Evolutionary conservation across 768 basidiomycete genomes (phyloP).

Genomic region (Daedaleopsis nitida): DNA sequence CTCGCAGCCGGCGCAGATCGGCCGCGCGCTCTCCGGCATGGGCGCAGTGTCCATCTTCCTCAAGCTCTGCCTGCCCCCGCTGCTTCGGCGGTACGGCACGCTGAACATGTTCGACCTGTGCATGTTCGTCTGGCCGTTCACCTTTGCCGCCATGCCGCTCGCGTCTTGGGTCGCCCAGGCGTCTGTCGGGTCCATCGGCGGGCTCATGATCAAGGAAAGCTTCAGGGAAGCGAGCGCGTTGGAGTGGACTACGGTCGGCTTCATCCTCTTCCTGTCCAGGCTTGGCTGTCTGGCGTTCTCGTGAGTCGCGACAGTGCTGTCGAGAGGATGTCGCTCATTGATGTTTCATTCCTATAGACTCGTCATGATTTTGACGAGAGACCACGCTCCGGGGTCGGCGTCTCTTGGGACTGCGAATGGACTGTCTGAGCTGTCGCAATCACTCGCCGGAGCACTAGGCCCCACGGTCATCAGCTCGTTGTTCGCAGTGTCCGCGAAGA

Average conservation of each 20-base stretch:
- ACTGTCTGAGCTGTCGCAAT: slow-evolving; percentile 35
- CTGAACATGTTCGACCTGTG: slow-evolving; percentile 53
- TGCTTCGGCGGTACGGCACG: slow-evolving; percentile 51
- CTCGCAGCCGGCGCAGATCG: slow-evolving; percentile 55
- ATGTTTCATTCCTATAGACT: slow-evolving; percentile 18
- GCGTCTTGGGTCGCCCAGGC: slow-evolving; percentile 48
- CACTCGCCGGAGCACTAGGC: slow-evolving; percentile 28
- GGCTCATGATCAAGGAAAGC: background rate
- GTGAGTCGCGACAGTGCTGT: slow-evolving; percentile 38
- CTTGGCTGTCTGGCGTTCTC: slow-evolving; percentile 52
- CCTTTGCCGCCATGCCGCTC: slow-evolving; percentile 51
- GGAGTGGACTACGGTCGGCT: slow-evolving; percentile 54
- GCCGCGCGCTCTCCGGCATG: slow-evolving; percentile 54
- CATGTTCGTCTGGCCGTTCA: slow-evolving; percentile 55
- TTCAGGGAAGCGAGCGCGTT: slow-evolving; percentile 24
- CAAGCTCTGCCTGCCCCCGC: slow-evolving; percentile 54
- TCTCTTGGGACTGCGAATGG: slow-evolving; percentile 36
- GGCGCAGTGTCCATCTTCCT: slow-evolving; percentile 53
- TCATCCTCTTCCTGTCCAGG: slow-evolving; percentile 48
- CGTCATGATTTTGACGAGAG: slow-evolving; percentile 36
- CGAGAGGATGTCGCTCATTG: background rate
- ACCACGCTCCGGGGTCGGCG: slow-evolving; percentile 29
- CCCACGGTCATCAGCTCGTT: slow-evolving; percentile 33
- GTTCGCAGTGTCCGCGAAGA: slow-evolving; percentile 29
- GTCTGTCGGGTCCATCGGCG: slow-evolving; percentile 19